Evolutionary conservation across 1,139 yeast species (phyloP), one percentile per base, ranked within the genome.

Genomic region (Taiozyma sp.): DNA sequence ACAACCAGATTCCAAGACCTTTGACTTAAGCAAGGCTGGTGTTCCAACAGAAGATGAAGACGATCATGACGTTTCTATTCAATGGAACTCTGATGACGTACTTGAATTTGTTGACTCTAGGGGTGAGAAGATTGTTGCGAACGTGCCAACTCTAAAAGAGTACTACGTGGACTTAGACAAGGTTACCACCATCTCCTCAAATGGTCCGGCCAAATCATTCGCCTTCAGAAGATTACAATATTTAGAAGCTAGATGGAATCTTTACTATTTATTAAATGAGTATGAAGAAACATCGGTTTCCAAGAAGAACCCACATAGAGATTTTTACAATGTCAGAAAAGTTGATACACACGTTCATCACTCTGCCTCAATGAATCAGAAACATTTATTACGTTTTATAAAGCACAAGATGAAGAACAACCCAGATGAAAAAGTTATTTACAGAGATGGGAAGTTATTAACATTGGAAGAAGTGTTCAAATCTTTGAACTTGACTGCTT

Each of bases 301-400:
- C 56, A 86, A 84, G 60, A 74, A 79, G 53, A 84, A 88, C 56
- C 97, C 97, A 4, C 99, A 93, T 68, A 82, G 99, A 67, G 99
- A 95, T 69, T 95, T 95, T 64, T 95, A 95, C 72, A 95, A 95
- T 64, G 99, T 95, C 47, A 83, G 99, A 74, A 95, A 95, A 67
- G 99, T 95, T 44, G 99, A 95, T 65, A 95, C 99, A 14, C 99
- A 95, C 75, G 96, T 95, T 63, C 99, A 95, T 68, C 99, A 95
- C 68, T 88, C 97, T 14, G 99, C 99, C 9, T 91, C 97, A 68
- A 93, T 93, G 99, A 95, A 95, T 65, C 99, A 95, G 68, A 95
- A 95, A 69, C 99, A 95, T 70, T 74, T 95, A 63, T 74, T 95
- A 59, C 84, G 99, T 62, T 95, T 88, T 68, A 95, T 95, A 68